phyloP scores from a whole-genome alignment of 257 asterid species.

The Fraxinus excelsior region DNA sequence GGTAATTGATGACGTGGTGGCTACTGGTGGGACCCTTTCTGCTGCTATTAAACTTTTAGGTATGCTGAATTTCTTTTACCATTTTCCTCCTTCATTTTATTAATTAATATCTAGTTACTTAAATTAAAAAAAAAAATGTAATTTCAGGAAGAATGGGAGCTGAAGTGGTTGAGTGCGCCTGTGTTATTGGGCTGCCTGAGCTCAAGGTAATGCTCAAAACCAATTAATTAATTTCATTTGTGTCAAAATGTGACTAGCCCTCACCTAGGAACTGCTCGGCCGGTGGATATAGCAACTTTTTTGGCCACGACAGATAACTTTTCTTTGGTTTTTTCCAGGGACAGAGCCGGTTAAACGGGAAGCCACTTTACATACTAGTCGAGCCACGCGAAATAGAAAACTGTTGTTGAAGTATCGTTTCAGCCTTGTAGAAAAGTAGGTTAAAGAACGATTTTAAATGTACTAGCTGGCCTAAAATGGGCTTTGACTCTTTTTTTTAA shows the following conservation, averaged over 20 bases:
- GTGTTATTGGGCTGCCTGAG: constrained; percentile 74
- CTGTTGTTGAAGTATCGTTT: constrained; percentile 20
- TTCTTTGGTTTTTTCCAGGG: constrained; percentile 37
- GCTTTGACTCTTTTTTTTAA: too few relatives aligned
- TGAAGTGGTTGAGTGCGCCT: constrained; percentile 77
- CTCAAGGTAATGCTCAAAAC: constrained; percentile 50
- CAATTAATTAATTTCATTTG: too few relatives aligned
- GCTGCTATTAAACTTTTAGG: constrained; percentile 83
- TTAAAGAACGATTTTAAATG: too few relatives aligned
- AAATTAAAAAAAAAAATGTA: background rate
- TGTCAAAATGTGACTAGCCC: too few relatives aligned
- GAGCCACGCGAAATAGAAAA: constrained; percentile 58
- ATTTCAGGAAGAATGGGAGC: constrained; percentile 64
- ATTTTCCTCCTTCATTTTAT: background rate
- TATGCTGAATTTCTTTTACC: constrained; percentile 1
- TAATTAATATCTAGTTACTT: background rate
- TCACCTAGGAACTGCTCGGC: too few relatives aligned
- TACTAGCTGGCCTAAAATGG: too few relatives aligned
- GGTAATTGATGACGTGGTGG: constrained; percentile 80
- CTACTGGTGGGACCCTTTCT: constrained; percentile 82
- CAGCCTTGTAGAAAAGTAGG: background rate
- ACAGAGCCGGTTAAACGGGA: constrained; percentile 65
- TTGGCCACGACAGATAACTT: background rate
- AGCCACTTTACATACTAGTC: constrained; percentile 74
- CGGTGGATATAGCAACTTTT: background rate